Percentiles rank a stretch among this genome's conserved stretches.
These are phyloP conservation scores for Solanum pinnatisectum DNA, from an alignment of 257 asterid species.

Conservation along the genomic window DNA sequence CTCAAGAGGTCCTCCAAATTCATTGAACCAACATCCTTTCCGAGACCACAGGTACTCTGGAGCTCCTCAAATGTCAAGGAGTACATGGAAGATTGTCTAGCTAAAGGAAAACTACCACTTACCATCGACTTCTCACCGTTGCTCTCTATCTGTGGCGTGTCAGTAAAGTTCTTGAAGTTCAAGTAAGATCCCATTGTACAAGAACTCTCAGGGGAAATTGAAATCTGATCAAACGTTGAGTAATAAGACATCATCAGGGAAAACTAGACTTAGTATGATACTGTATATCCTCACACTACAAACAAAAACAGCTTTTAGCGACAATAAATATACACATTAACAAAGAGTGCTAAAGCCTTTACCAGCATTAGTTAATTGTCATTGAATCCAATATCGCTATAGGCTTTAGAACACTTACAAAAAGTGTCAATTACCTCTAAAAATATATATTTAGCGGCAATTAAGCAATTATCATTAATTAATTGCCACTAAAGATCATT, in stretches of 20 bases:
- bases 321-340: background rate
- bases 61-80: slow-evolving; percentile 84
- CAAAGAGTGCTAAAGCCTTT: background rate
- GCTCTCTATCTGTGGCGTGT: slow-evolving; percentile 36
- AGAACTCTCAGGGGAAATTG: background rate
- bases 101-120: slow-evolving; percentile 34
- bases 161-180: slow-evolving; percentile 66
- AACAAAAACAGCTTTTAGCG: background rate
- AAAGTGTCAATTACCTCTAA: background rate
- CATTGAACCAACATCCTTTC: slow-evolving; percentile 85
- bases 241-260: slow-evolving; percentile 5
- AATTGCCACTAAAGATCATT: no score
- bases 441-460: no score
- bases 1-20: slow-evolving; percentile 86
- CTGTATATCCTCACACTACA: background rate
- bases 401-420: background rate
- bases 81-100: slow-evolving; percentile 65
- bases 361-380: background rate
- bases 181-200: slow-evolving; percentile 56
- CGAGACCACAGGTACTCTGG: slow-evolving; percentile 56
- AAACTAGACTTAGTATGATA: background rate
- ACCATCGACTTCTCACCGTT: slow-evolving; percentile 27
- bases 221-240: slow-evolving; percentile 22
- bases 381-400: background rate
- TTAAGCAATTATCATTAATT: no score